phyloP scores from a whole-genome alignment of 306 rosid genomes.

The Sindora glabra region DNA sequence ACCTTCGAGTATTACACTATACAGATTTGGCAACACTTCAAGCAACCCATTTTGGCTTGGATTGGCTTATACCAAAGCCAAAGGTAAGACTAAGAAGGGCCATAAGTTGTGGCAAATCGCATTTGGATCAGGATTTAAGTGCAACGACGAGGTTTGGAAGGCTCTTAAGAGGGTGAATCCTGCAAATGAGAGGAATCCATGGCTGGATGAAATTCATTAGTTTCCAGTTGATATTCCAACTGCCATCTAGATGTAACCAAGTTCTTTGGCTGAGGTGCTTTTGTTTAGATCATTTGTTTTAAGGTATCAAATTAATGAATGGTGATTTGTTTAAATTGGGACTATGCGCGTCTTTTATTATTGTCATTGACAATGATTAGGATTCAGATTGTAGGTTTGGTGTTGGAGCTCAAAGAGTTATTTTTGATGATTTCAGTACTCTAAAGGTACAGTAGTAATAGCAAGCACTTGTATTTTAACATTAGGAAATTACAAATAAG shows the following conservation, averaged over 20 bases:
- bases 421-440: too few relatives aligned
- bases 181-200: constrained; percentile 40
- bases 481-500: too few relatives aligned
- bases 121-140: constrained; percentile 62
- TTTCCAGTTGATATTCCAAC: constrained; percentile 58
- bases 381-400: too few relatives aligned
- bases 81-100: constrained; percentile 49
- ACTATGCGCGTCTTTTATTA: too few relatives aligned
- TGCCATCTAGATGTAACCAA: constrained; percentile 11
- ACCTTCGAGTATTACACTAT: constrained; percentile 62
- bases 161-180: constrained; percentile 41
- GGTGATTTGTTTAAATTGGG: too few relatives aligned
- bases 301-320: too few relatives aligned
- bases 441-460: too few relatives aligned
- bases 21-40: constrained; percentile 61
- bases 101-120: constrained; percentile 64
- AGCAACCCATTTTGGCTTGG: constrained; percentile 64
- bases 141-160: constrained; percentile 60
- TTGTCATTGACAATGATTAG: too few relatives aligned
- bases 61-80: constrained; percentile 51
- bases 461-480: too few relatives aligned
- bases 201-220: constrained; percentile 49
- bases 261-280: not conserved
- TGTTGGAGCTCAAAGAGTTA: too few relatives aligned
- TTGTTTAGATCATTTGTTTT: not conserved